phyloP scores from a whole-genome alignment of 129 eudicot genomes.

The Artemisia annua region DNA sequence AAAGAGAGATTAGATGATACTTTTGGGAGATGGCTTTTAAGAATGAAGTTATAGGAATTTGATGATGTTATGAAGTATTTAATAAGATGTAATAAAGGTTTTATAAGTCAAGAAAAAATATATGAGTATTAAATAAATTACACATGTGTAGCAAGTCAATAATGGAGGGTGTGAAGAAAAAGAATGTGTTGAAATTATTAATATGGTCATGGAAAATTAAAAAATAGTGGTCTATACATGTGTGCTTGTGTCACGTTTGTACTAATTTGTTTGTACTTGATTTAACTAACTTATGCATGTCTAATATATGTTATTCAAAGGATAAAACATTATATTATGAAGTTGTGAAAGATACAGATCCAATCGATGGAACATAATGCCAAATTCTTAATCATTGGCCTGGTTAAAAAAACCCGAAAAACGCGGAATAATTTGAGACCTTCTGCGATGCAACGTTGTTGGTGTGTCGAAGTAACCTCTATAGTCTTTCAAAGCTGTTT shows the following conservation, averaged over 20 bases:
- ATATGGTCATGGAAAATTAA: conserved; percentile 20
- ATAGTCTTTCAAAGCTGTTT: neutral
- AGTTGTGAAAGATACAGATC: too few species aligned
- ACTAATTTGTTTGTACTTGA: conserved; percentile 21
- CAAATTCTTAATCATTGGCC: too few species aligned
- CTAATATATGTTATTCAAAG: neutral
- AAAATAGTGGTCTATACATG: conserved; percentile 23
- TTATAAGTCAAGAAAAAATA: conserved; percentile 14
- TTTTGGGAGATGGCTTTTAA: conserved; percentile 19
- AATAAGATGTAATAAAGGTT: neutral
- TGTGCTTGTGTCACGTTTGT: conserved; percentile 24
- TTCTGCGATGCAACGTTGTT: too few species aligned
- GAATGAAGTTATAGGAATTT: conserved; percentile 27
- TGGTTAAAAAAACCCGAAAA: too few species aligned
- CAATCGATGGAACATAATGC: too few species aligned
- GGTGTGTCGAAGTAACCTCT: too few species aligned
- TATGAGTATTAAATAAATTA: conserved; percentile 2
- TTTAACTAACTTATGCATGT: neutral
- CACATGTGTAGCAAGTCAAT: conserved; percentile 26
- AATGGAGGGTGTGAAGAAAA: conserved; percentile 38
- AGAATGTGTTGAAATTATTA: conserved; percentile 17
- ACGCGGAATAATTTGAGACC: too few species aligned
- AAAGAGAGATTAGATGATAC: neutral
- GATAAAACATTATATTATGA: too few species aligned
- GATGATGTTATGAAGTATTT: neutral